These are phyloP conservation scores for Thraustochytrium sp. DNA, from an alignment of 352 stramenopile species.

Conservation along the genomic window DNA sequence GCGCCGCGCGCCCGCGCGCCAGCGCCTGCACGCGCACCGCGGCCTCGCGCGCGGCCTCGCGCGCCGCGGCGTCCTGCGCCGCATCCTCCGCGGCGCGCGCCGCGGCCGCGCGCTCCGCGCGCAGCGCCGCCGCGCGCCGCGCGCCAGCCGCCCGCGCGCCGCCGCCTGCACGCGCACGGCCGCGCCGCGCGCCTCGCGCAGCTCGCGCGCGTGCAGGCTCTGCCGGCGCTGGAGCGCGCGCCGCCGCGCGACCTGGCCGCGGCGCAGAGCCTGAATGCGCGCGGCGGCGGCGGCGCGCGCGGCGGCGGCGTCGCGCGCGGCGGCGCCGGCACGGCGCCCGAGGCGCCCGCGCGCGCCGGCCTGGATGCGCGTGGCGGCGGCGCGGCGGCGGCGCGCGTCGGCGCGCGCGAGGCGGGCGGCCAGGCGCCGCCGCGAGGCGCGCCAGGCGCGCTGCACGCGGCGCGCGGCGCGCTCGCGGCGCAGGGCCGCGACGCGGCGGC, in stretches of 20 bases:
- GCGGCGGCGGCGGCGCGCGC: too few relatives aligned
- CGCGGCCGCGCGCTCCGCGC: background rate
- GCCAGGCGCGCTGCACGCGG: background rate
- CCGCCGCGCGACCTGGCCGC: background rate
- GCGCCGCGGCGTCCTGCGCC: background rate
- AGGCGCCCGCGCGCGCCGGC: too few relatives aligned
- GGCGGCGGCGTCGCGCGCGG: too few relatives aligned
- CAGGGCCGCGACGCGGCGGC: constrained; percentile 58
- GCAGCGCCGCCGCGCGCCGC: background rate
- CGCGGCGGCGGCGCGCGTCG: background rate
- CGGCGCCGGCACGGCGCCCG: too few relatives aligned
- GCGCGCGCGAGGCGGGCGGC: background rate
- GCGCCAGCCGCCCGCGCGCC: background rate
- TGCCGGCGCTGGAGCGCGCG: too few relatives aligned
- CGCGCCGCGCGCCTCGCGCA: constrained; percentile 59
- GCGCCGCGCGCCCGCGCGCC: background rate
- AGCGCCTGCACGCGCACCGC: background rate
- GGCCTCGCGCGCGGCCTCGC: background rate
- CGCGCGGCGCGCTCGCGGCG: constrained; percentile 53
- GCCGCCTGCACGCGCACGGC: constrained; percentile 58
- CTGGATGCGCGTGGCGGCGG: background rate
- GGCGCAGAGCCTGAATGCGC: background rate
- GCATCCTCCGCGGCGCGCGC: background rate
- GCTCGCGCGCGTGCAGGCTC: constrained; percentile 64
- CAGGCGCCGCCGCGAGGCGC: background rate